phyloP scores from a whole-genome alignment of 176 grass and related monocot genomes.

The Carex parvula region DNA sequence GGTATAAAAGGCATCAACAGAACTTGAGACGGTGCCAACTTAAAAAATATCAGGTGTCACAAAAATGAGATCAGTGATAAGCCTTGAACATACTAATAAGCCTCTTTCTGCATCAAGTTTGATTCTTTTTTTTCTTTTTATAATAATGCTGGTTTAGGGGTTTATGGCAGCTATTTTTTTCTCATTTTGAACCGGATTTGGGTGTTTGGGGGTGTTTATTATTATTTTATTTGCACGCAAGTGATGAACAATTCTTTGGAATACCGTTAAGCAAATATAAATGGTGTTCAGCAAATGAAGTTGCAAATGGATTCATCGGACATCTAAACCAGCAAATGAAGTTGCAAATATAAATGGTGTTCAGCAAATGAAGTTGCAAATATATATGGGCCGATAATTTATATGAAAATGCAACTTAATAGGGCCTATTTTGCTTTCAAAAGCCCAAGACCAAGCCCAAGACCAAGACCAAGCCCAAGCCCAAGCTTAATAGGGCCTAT shows the following conservation, averaged over 20 bases:
- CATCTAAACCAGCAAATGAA: neutral
- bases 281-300: neutral
- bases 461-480: too few species aligned
- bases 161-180: too few species aligned
- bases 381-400: neutral
- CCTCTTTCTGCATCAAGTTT: neutral
- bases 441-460: too few species aligned
- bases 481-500: too few species aligned
- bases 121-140: neutral
- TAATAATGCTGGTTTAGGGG: neutral
- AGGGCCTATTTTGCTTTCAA: neutral
- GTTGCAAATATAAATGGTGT: too few species aligned
- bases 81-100: neutral
- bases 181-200: neutral
- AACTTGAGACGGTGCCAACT: neutral
- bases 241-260: too few species aligned
- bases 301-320: neutral
- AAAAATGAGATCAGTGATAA: neutral
- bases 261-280: neutral
- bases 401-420: neutral
- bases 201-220: neutral
- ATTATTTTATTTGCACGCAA: neutral
- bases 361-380: too few species aligned
- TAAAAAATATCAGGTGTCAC: neutral
- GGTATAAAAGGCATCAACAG: neutral